Percentiles rank a stretch among this genome's conserved stretches.
Evolutionary conservation across 148 eudicot species (phyloP).

Genomic region (Silene latifolia): DNA sequence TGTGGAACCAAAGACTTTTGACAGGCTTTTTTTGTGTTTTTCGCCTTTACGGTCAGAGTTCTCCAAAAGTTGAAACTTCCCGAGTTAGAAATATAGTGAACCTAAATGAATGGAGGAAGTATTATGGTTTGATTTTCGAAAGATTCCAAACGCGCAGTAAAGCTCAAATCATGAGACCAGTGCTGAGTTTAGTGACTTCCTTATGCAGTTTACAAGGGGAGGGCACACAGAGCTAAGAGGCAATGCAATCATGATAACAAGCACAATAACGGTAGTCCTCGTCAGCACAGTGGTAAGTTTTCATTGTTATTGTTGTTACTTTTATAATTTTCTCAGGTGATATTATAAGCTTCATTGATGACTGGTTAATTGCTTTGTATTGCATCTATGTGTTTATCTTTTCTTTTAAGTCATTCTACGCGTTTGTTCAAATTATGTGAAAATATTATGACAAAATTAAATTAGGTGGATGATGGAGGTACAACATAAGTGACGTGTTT

Average conservation of each 20-base stretch:
- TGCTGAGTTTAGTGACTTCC: constrained; percentile 14
- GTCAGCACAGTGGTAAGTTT: constrained; percentile 65
- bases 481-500: too few relatives aligned
- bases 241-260: constrained; percentile 81
- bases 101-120: background rate
- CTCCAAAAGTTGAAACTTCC: background rate
- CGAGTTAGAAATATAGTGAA: background rate
- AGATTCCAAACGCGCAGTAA: background rate
- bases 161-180: background rate
- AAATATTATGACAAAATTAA: too few relatives aligned
- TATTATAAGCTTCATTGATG: constrained; percentile 2
- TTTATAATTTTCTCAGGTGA: background rate
- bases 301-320: constrained; percentile 2
- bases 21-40: too few relatives aligned
- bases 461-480: too few relatives aligned
- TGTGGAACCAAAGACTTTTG: too few relatives aligned
- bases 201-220: constrained; percentile 61
- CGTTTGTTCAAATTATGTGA: too few relatives aligned
- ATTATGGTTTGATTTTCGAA: background rate
- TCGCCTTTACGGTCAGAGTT: background rate
- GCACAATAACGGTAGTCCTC: constrained; percentile 70
- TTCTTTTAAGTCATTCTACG: background rate
- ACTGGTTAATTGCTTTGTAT: background rate
- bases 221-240: constrained; percentile 62
- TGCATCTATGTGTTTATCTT: background rate